These are phyloP conservation scores for Thalassiosira oceanica DNA, from an alignment of 352 stramenopile species.

Conservation along the genomic window DNA sequence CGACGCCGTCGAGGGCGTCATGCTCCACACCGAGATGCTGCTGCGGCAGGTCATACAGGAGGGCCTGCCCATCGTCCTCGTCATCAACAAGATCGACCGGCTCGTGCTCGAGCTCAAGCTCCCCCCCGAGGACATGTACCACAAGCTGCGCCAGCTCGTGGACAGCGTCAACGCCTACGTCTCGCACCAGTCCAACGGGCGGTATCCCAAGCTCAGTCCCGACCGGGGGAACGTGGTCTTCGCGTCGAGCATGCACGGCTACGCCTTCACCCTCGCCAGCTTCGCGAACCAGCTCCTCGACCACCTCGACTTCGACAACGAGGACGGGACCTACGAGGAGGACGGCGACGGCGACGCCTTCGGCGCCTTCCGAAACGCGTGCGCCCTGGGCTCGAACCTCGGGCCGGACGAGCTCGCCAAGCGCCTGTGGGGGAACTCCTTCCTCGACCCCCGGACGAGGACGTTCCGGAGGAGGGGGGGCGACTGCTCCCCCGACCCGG, in stretches of 20 bases:
- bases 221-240: conserved; percentile 97
- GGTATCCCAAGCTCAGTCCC: conserved; percentile 80
- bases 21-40: conserved; percentile 96
- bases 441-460: conserved; percentile 90
- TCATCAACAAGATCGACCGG: conserved; percentile 98
- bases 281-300: conserved; percentile 88
- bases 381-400: conserved; percentile 74
- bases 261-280: conserved; percentile 94
- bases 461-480: conserved; percentile 87
- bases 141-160: conserved; percentile 95
- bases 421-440: conserved; percentile 96
- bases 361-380: conserved; percentile 28
- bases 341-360: conserved; percentile 35
- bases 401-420: conserved; percentile 85
- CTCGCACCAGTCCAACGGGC: conserved; percentile 63
- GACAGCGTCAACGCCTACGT: conserved; percentile 95
- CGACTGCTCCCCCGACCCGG: conserved; percentile 61
- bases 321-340: too few species aligned
- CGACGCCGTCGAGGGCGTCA: conserved; percentile 97
- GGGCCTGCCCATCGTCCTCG: conserved; percentile 87
- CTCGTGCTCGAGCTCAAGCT: conserved; percentile 99
- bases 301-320: conserved; percentile 49
- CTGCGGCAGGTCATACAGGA: conserved; percentile 90
- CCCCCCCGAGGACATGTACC: conserved; percentile 95
- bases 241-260: conserved; percentile 92